phyloP scores from a whole-genome alignment of 1,284 basidiomycete species.

The Heterobasidion parviporum region DNA sequence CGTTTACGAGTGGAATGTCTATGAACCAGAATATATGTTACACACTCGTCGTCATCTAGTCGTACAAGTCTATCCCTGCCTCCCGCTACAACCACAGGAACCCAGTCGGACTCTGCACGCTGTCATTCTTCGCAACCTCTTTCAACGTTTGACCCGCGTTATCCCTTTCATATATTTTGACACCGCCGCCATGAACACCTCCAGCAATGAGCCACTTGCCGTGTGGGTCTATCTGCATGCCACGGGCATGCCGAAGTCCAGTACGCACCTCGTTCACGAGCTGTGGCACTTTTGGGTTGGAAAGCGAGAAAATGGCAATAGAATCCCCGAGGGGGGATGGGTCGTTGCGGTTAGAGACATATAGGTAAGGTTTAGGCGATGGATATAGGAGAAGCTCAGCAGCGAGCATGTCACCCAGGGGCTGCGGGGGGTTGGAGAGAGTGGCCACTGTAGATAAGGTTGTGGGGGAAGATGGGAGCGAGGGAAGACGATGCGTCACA shows the following conservation, averaged over 20 bases:
- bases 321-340: constrained; percentile 52
- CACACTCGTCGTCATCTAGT: no score
- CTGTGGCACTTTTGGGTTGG: constrained; percentile 2
- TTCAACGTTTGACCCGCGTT: constrained; percentile 15
- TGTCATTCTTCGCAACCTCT: constrained; percentile 13
- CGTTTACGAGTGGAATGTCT: no score
- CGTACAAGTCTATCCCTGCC: neutral
- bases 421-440: constrained; percentile 33
- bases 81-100: constrained; percentile 10
- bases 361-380: constrained; percentile 38
- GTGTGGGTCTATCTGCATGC: constrained; percentile 18
- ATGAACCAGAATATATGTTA: no score
- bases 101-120: constrained; percentile 12
- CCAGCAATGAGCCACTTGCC: constrained; percentile 20
- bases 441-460: constrained; percentile 36
- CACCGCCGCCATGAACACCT: constrained; percentile 21
- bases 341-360: constrained; percentile 58
- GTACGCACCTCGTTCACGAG: constrained; percentile 20
- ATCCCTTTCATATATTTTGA: constrained; percentile 23
- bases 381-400: constrained; percentile 50
- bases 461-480: constrained; percentile 29
- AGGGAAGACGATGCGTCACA: constrained; percentile 40
- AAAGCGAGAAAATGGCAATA: constrained; percentile 42
- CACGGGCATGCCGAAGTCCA: constrained; percentile 23
- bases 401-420: constrained; percentile 35